Evolutionary conservation across 2,329 filamentous ascomycete genomes (phyloP), one percentile per base, ranked within the genome.

Genomic region (Fusarium buharicum): DNA sequence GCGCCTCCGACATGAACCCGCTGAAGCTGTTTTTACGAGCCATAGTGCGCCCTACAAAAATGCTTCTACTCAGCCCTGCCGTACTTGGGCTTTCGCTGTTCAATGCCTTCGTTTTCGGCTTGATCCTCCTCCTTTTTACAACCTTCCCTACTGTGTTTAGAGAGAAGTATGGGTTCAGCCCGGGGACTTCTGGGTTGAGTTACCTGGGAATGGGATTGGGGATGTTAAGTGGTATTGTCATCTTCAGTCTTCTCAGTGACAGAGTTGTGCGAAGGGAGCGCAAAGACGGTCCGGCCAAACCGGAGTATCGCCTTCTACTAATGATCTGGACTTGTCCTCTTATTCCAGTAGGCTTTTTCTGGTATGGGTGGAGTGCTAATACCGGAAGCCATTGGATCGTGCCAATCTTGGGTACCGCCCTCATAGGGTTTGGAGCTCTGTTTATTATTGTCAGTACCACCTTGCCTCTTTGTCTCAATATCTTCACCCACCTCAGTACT

Each of bases 301-400:
- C 83, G 0, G 83, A 85, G 59, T 79, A 79, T 60, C 77, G 82
- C 0, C 72, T 85, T 0, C 82, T 84, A 0, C 77, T 83, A 0
- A 84, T 89, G 76, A 81, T 86, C 48, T 75, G 83, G 12, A 83
- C 82, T 1, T 77, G 79, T 0, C 66, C 85, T 3, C 75, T 85
- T 33, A 79, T 87, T 1, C 84, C 86, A 0, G 62, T 80, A 3
- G 81, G 83, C 0, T 75, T 88, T 0, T 81, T 86, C 59, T 79
- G 81, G 70, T 88, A 87, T 68, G 85, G 86, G 34, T 88, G 85
- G 85, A 75, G 78, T 2, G 81, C 83, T 0, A 75, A 86, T 24
- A 76, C 79, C 34, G 2, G 27, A 28, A 68, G 78, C 1, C 77
- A 0, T 82, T 87, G 31, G 78, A 84, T 3, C 4, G 27, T 28